Percentiles rank a stretch among this genome's conserved stretches.
These are phyloP conservation scores for Aspergillus taichungensis DNA, from an alignment of 495 filamentous ascomycete species.

Conservation along the genomic window DNA sequence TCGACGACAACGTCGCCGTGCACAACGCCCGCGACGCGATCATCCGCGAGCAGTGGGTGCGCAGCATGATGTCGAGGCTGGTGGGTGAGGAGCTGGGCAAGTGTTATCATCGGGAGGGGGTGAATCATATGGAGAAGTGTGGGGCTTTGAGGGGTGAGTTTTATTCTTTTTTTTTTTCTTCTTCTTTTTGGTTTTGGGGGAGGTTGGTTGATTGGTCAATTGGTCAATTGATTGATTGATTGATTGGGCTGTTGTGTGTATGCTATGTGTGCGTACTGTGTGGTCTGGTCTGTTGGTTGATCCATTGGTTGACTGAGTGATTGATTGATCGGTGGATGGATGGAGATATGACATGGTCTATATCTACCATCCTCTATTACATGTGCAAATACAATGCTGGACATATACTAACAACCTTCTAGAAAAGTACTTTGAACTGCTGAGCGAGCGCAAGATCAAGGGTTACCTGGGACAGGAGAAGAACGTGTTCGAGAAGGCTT, in stretches of 20 bases:
- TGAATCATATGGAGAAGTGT: conserved; percentile 98
- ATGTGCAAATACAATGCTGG: too few species aligned
- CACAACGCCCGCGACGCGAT: conserved; percentile 94
- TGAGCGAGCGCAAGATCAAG: conserved; percentile 74
- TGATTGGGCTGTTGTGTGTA: background rate
- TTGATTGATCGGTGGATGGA: too few species aligned
- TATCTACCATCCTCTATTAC: background rate
- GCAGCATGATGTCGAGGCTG: conserved; percentile 91
- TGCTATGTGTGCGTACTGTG: too few species aligned
- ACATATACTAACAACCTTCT: conserved; percentile 1
- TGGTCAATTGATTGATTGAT: too few species aligned
- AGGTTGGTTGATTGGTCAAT: background rate
- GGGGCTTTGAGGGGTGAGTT: conserved; percentile 72
- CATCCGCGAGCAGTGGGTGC: conserved; percentile 94
- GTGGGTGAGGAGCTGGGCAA: conserved; percentile 91
- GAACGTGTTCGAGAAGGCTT: conserved; percentile 53
- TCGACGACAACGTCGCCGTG: conserved; percentile 77
- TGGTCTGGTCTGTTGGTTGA: too few species aligned
- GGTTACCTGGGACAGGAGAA: conserved; percentile 90
- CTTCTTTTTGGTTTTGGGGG: background rate
- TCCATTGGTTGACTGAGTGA: too few species aligned
- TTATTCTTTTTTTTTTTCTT: conserved; percentile 2
- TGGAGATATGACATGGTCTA: too few species aligned
- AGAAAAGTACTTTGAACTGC: conserved; percentile 91
- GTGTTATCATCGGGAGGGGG: conserved; percentile 89